Evolutionary conservation across 352 stramenopile genomes (phyloP).

Genomic region (Globisporangium canariense): DNA sequence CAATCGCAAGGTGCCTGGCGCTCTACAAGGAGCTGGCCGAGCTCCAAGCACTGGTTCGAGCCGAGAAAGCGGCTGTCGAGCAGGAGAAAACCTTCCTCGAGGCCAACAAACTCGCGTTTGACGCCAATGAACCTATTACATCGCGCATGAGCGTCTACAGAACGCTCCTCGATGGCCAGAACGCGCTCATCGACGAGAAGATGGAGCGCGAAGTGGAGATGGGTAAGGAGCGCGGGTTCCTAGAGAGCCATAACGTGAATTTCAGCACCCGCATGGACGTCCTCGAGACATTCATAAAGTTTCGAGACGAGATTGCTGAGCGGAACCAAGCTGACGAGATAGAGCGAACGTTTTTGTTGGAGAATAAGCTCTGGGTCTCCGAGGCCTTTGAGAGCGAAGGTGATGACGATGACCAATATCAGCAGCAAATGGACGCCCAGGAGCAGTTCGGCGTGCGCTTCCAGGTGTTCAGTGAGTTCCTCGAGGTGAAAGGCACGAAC

Average conservation of each 20-base stretch:
- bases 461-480: constrained; percentile 12
- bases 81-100: constrained; percentile 18
- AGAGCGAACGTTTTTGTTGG: constrained; percentile 14
- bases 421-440: constrained; percentile 6
- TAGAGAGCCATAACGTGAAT: constrained; percentile 24
- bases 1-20: constrained; percentile 5
- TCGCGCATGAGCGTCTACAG: constrained; percentile 41
- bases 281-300: constrained; percentile 23
- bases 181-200: constrained; percentile 55
- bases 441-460: constrained; percentile 18
- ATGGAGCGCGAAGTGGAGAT: constrained; percentile 43
- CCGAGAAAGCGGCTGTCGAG: constrained; percentile 1
- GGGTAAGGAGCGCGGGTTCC: constrained; percentile 29
- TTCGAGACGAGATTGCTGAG: constrained; percentile 10
- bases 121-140: not conserved
- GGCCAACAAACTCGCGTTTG: constrained; percentile 15
- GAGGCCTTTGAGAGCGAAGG: constrained; percentile 1
- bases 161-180: constrained; percentile 42
- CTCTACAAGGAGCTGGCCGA: constrained; percentile 15
- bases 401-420: not conserved
- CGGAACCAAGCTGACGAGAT: constrained; percentile 8
- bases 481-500: not conserved
- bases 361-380: constrained; percentile 8
- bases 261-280: constrained; percentile 22
- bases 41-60: not conserved